Evolutionary conservation across 148 eudicot species (phyloP), one percentile per base, ranked within the genome.

Genomic region (Arctostaphylos glauca): DNA sequence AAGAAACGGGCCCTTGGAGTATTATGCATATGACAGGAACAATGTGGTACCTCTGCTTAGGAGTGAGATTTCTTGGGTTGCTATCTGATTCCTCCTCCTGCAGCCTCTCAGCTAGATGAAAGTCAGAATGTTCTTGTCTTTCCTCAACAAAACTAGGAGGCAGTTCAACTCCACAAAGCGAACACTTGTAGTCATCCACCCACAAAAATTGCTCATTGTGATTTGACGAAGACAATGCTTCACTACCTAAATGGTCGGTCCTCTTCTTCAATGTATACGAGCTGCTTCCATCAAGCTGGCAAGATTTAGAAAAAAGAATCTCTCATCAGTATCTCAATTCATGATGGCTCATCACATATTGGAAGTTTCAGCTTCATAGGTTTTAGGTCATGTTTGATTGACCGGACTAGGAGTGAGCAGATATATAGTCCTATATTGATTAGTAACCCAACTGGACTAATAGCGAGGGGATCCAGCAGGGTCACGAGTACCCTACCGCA

Each of bases 91-190:
- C 90, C 87, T 90, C 90, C 77, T 85, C 88, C 88, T 96, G 99
- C 91, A 96, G 85, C 88, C 85, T 87, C 81, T 91, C 88, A 60
- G 99, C 99, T 66, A 93, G 86, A 89, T 96, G 99, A 77, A 91
- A 94, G 86, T 96, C 99, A 9, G 87, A 85, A 88, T 96, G 99
- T 87, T 96, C 99, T 91, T 94, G 98, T 86, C 99, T 92, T 84
- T 96, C 99, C 85, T 92, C 88, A 67, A 87, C 80, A 85, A 96
- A 94, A 67, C 85, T 91, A 16, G 91, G 90, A 87, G 99, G 99
- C 90, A 96, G 59, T 84, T 94, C 98, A 74, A 87, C 84, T 46
- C 98, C 98, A 87, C 99, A 96, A 52, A 91, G 74, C 0, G 90
- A 90, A 80, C 99, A 96, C 84, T 93, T 92, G 84, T 94, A 96